Evolutionary conservation across 176 grass and related monocot genomes (phyloP).

Genomic region (Thinopyrum elongatum): DNA sequence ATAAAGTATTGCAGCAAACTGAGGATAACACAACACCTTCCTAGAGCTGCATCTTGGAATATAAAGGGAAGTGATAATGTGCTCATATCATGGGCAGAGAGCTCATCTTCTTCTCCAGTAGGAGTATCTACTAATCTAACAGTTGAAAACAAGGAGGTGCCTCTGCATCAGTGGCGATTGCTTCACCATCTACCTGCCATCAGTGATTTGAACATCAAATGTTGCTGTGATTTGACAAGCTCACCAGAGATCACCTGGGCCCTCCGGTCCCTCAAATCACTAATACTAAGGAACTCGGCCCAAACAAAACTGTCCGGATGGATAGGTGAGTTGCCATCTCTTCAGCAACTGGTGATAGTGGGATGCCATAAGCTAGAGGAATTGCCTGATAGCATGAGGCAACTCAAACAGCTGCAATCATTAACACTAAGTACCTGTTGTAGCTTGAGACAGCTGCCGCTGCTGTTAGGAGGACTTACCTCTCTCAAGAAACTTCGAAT

Average conservation of each 20-base stretch:
- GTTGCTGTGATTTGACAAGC: not conserved
- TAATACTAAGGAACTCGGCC: not conserved
- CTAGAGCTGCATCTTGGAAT: not conserved
- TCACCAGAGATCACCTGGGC: not conserved
- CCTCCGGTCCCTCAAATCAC: not conserved
- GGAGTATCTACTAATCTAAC: not conserved
- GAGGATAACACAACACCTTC: not conserved
- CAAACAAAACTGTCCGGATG: too few relatives aligned
- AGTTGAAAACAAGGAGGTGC: not conserved
- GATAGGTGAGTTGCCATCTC: too few relatives aligned
- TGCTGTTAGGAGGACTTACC: not conserved
- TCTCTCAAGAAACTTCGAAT: not conserved
- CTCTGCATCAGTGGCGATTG: constrained; percentile 10
- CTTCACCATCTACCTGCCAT: not conserved
- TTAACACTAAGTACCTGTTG: rapidly evolving
- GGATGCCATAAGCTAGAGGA: rapidly evolving
- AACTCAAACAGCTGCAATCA: too few relatives aligned
- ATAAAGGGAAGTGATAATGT: not conserved
- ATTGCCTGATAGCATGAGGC: too few relatives aligned
- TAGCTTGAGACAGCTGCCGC: not conserved
- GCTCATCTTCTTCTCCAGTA: not conserved
- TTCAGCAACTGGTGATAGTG: too few relatives aligned
- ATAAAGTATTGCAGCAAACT: not conserved
- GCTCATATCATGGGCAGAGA: not conserved
- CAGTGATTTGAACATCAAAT: not conserved